phyloP scores from a whole-genome alignment of 2,329 filamentous ascomycete species.

The Alternaria gansuensis region DNA sequence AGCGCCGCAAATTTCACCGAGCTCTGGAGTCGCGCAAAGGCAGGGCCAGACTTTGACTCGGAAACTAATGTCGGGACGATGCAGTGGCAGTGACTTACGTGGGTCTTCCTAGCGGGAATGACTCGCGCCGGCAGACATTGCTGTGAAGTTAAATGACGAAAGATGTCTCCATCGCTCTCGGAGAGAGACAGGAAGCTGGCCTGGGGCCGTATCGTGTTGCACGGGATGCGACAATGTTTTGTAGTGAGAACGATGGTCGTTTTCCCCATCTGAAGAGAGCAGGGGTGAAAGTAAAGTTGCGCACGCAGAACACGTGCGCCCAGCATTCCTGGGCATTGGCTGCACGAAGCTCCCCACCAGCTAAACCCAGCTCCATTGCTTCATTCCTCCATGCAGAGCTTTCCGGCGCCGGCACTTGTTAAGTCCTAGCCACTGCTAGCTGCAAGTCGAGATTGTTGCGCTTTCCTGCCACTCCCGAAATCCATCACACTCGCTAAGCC shows the following conservation, averaged over 20 bases:
- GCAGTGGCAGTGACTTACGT: constrained; percentile 8
- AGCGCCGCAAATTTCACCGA: background rate
- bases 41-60: constrained; percentile 10
- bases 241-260: background rate
- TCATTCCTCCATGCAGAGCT: constrained; percentile 22
- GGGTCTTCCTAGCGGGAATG: constrained; percentile 16
- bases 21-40: background rate
- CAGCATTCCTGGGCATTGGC: constrained; percentile 23
- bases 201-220: background rate
- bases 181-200: background rate
- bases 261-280: background rate
- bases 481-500: constrained; percentile 15
- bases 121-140: constrained; percentile 11
- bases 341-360: constrained; percentile 18
- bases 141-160: background rate
- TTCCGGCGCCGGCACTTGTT: constrained; percentile 13
- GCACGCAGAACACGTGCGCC: constrained; percentile 21
- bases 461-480: constrained; percentile 2
- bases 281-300: constrained; percentile 10
- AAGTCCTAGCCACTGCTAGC: constrained; percentile 7
- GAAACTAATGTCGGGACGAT: constrained; percentile 18
- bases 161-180: rapidly evolving
- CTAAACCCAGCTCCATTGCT: constrained; percentile 14
- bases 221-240: rapidly evolving
- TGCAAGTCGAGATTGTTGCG: constrained; percentile 20